phyloP scores from a whole-genome alignment of 805 yeast genomes.

The Candida rishiriensis region DNA sequence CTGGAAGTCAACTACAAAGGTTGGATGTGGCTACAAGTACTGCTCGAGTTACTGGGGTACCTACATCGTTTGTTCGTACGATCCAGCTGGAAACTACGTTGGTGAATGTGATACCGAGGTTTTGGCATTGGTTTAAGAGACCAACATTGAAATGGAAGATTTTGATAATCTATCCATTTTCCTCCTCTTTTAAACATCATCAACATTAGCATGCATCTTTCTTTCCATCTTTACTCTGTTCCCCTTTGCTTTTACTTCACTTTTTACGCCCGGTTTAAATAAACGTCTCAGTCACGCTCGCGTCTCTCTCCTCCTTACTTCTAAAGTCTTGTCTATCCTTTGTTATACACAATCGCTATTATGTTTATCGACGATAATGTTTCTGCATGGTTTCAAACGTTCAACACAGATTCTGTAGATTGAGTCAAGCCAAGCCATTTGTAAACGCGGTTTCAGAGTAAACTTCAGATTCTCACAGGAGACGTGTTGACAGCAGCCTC shows the following conservation, averaged over 20 bases:
- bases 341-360: not conserved
- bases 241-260: no score
- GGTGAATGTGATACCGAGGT: conserved; percentile 39
- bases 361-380: not conserved
- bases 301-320: not conserved
- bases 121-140: conserved; percentile 13
- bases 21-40: conserved; percentile 61
- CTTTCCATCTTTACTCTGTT: not conserved
- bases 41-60: conserved; percentile 47
- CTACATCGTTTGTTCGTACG: conserved; percentile 73
- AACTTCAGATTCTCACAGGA: no score
- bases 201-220: not conserved
- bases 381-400: not conserved
- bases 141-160: not conserved
- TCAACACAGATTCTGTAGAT: not conserved
- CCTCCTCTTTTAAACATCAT: not conserved
- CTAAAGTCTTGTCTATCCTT: not conserved
- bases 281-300: not conserved
- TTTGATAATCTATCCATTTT: not conserved
- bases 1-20: conserved; percentile 55
- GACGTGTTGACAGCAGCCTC: no score
- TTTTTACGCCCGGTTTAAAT: not conserved
- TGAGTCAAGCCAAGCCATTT: no score
- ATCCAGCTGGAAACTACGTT: conserved; percentile 71
- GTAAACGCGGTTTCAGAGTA: no score